Evolutionary conservation across 2,329 filamentous ascomycete species (phyloP), one percentile per base, ranked within the genome.

Genomic region (Chaetomium olivaceum): DNA sequence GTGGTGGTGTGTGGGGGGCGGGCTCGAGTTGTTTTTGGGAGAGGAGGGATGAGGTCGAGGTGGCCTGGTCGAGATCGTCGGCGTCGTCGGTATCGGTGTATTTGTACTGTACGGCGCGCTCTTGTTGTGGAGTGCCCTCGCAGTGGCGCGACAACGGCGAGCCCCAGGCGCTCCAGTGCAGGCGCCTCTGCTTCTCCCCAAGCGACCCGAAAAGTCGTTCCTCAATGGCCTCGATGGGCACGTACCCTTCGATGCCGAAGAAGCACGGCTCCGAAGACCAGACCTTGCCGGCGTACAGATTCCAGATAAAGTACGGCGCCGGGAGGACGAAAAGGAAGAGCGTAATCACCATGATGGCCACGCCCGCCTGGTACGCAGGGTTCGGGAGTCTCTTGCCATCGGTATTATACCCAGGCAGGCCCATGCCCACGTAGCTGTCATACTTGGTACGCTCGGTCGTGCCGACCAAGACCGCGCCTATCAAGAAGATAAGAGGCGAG

Each of bases 291-390:
- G 56, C 36, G 36, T 55, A 60, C 8, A 66, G 70, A 25, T 55
- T 29, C 43, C 69, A 56, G 51, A 77, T 74, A 16, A 76, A 48
- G 21, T 67, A 65, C 0, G 63, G 63, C 4, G 63, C 63, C n/a
- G 63, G 63, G 31, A 65, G 19, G 19, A 65, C 58, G 33, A 62
- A 50, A 14, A 65, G 29, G 5, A 60, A 21, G 2, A 65, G 58
- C n/a, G 52, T 39, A 43, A 65, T 25, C 9, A 71, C 73, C 19
- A 70, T 66, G 25, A 72, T 73, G 11, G 76, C 68, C 0, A 72
- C 71, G 27, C 74, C 75, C 11, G 73, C 73, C 14, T 73, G 72
- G 9, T 72, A 70, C 23, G 66, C 64, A 7, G 46, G 46, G 46
- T 50, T 50, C 1, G 46, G 11, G 8, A 3, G 12, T 11, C 14